These are phyloP conservation scores for Salpingoeca rosetta DNA, from an alignment of 78 protist genomes.

Conservation along the genomic window DNA sequence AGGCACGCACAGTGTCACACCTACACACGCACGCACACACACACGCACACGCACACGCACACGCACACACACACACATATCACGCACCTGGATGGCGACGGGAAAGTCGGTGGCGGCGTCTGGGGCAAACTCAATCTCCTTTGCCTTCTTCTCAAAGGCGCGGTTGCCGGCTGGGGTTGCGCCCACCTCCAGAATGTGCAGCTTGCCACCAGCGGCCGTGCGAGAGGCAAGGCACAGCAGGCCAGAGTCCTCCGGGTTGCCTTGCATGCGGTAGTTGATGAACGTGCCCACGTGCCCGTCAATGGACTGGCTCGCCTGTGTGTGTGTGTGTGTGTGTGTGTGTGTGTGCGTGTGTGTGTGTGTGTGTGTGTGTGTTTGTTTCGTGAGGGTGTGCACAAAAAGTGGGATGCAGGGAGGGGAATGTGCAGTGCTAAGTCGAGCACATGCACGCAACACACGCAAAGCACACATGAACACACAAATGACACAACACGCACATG, in stretches of 20 bases:
- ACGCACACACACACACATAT: not conserved
- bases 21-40: too few species aligned
- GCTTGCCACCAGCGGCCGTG: slow-evolving; percentile 58
- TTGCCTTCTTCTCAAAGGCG: slow-evolving; percentile 55
- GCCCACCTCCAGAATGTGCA: slow-evolving; percentile 68
- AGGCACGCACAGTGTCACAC: too few species aligned
- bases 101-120: slow-evolving; percentile 93
- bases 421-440: too few species aligned
- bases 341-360: too few species aligned
- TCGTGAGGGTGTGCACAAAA: too few species aligned
- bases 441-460: too few species aligned
- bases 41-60: too few species aligned
- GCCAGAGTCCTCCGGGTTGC: slow-evolving; percentile 49
- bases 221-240: slow-evolving; percentile 74
- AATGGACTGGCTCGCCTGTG: slow-evolving; percentile 74
- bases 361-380: too few species aligned
- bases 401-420: too few species aligned
- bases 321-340: too few species aligned
- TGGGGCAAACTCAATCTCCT: slow-evolving; percentile 77
- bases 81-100: slow-evolving; percentile 84
- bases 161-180: slow-evolving; percentile 49
- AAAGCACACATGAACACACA: too few species aligned
- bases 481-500: too few species aligned
- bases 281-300: slow-evolving; percentile 94
- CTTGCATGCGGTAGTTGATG: slow-evolving; percentile 44